phyloP scores from a whole-genome alignment of 306 rosid species.

The Sicyos baderoa region DNA sequence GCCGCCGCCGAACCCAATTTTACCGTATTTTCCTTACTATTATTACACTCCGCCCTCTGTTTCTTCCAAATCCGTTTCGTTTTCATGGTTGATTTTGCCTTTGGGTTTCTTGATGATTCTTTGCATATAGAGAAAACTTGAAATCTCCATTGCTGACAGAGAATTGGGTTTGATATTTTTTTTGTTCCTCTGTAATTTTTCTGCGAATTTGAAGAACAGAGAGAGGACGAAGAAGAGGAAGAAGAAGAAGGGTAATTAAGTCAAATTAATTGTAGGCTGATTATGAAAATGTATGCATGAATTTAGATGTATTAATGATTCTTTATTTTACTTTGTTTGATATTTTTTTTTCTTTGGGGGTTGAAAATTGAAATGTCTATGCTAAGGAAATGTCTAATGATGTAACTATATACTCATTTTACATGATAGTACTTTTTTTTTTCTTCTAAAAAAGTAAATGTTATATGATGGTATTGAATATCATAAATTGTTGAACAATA shows the following conservation, averaged over 20 bases:
- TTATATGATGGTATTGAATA: too few relatives aligned
- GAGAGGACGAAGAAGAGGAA: not conserved
- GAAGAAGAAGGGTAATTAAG: not conserved
- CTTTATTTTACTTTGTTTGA: not conserved
- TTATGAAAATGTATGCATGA: not conserved
- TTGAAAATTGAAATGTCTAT: not conserved
- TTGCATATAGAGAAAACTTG: not conserved
- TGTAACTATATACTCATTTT: not conserved
- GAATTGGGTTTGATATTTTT: not conserved
- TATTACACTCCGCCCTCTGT: conserved; percentile 11
- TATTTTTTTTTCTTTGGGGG: not conserved
- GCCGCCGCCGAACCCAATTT: conserved; percentile 18
- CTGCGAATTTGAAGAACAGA: not conserved
- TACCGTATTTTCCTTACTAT: conserved; percentile 20
- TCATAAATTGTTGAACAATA: too few relatives aligned
- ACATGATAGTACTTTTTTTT: not conserved
- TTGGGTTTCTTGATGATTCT: conserved; percentile 11
- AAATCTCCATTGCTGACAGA: not conserved
- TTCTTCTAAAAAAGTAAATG: too few relatives aligned
- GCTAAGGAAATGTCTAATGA: not conserved
- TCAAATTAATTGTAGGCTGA: not conserved
- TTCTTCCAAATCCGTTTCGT: not conserved
- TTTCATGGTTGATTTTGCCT: conserved; percentile 13
- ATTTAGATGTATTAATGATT: not conserved
- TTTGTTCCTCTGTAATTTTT: not conserved